Base-by-base conservation (phyloP, 2,329 filamentous ascomycete genomes). In the Zymoseptoria ardabiliae region DNA sequence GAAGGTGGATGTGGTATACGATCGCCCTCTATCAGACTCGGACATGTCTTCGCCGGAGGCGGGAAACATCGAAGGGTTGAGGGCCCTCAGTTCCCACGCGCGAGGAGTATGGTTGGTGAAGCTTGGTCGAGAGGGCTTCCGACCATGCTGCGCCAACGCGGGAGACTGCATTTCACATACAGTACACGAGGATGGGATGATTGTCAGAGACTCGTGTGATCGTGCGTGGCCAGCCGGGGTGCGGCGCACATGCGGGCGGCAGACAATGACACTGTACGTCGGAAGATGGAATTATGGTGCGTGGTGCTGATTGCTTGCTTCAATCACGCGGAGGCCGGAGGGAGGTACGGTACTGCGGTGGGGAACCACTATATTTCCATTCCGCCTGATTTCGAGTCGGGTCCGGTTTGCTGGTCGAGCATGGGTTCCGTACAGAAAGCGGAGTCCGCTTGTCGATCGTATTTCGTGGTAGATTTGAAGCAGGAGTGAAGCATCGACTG, bases 101-200 rank as follows among this genome's bases (percentile, higher is more conserved):
- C 69, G 68, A 41, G 70, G 72, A 53, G 70, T 73, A 62, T 73
- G 71, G 61, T 74, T 70, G 65, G 67, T 60, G 63, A 73, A 73
- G 58, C 60, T 56, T 55, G 62, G 67, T 54, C 63, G 57, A 61
- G 65, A 63, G 54, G 13, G 17, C 35, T 62, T 63, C 57, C 68
- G 69, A 60, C 65, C 67, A 58, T 68, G 64, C 61, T 60, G 61
- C 53, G 63, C 63, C 59, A 62, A 50, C 10, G 54, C 71, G 71
- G 71, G 64, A 62, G 67, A 63, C 63, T 73, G 71, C 71, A 73
- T 72, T 58, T 64, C 61, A 61, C 63, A 71, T 17, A 45, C 35
- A 45, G 35, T 45, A 17, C 35, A 45, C 35, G 35, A 45, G 35
- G 35, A 45, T 45, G 25, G 23, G 35, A 45, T 45, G 35, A 45